phyloP scores from a whole-genome alignment of 495 filamentous ascomycete genomes.

The Xylaria sp. region DNA sequence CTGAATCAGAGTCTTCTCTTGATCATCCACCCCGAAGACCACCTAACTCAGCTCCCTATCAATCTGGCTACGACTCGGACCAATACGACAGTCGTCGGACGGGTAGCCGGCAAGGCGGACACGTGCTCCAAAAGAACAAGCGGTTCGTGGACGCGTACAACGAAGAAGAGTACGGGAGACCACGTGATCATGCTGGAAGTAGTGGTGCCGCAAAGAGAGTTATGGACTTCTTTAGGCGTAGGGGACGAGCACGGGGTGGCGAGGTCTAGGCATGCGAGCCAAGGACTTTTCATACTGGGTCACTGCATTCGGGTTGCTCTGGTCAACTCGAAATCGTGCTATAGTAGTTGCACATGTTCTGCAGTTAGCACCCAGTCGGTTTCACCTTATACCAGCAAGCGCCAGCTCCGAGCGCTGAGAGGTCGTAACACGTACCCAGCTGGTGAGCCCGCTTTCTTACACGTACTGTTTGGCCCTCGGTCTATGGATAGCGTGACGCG shows the following conservation, averaged over 20 bases:
- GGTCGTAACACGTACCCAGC: constrained; percentile 1
- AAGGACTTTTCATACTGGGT: constrained; percentile 4
- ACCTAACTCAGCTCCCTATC: constrained; percentile 44
- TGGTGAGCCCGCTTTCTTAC: constrained; percentile 11
- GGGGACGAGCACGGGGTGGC: constrained; percentile 76
- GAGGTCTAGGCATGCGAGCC: constrained; percentile 44
- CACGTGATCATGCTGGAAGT: constrained; percentile 74
- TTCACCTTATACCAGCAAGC: constrained; percentile 10
- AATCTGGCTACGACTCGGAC: constrained; percentile 47
- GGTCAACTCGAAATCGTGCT: constrained; percentile 7
- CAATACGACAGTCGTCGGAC: constrained; percentile 37
- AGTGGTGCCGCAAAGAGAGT: constrained; percentile 86
- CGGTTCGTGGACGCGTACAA: constrained; percentile 94
- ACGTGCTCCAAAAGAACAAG: constrained; percentile 82
- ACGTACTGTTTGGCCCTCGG: constrained; percentile 20
- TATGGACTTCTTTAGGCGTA: constrained; percentile 96
- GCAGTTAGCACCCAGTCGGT: constrained; percentile 3
- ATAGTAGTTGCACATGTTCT: constrained; percentile 2
- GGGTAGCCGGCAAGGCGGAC: constrained; percentile 50
- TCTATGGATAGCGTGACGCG: constrained; percentile 22
- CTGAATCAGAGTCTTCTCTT: constrained; percentile 57
- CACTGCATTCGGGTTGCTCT: constrained; percentile 12
- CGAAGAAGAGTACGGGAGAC: constrained; percentile 66
- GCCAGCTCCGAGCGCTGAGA: constrained; percentile 14
- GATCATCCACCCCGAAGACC: constrained; percentile 44